Evolutionary conservation across 2,329 filamentous ascomycete species (phyloP).

Genomic region (Epichloe amarillans): DNA sequence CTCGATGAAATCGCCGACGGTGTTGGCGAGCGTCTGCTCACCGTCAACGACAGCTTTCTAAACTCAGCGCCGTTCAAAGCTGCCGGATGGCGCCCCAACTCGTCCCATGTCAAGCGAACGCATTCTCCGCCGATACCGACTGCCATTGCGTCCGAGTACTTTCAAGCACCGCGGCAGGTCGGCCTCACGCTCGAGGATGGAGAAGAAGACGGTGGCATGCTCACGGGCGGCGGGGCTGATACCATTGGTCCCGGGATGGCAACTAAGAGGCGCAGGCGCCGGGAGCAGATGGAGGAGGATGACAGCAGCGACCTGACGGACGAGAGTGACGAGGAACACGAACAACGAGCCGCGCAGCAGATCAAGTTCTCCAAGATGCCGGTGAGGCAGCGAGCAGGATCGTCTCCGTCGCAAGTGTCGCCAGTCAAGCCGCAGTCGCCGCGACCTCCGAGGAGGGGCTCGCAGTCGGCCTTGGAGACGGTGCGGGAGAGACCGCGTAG

Average conservation of each 20-base stretch:
- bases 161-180: slow-evolving; percentile 53
- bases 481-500: slow-evolving; percentile 56
- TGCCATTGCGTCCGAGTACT: slow-evolving; percentile 71
- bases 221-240: slow-evolving; percentile 54
- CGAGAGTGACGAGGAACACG: slow-evolving; percentile 67
- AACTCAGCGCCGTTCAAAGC: slow-evolving; percentile 73
- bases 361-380: slow-evolving; percentile 98
- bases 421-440: slow-evolving; percentile 44
- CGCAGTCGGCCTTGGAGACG: slow-evolving; percentile 56
- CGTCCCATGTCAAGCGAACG: slow-evolving; percentile 64
- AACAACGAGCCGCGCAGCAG: slow-evolving; percentile 67
- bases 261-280: slow-evolving; percentile 49
- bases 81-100: slow-evolving; percentile 65
- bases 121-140: slow-evolving; percentile 80
- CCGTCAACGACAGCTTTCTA: slow-evolving; percentile 64
- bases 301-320: slow-evolving; percentile 78
- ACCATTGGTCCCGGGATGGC: slow-evolving; percentile 55
- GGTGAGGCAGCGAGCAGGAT: slow-evolving; percentile 70
- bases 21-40: slow-evolving; percentile 73
- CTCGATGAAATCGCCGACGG: slow-evolving; percentile 70
- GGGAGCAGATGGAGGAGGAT: slow-evolving; percentile 70
- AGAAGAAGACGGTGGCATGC: slow-evolving; percentile 58
- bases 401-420: slow-evolving; percentile 66
- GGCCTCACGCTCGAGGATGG: slow-evolving; percentile 56
- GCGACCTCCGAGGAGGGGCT: slow-evolving; percentile 45